phyloP scores from a whole-genome alignment of 352 stramenopile species.

The Phytopythium delawarense region DNA sequence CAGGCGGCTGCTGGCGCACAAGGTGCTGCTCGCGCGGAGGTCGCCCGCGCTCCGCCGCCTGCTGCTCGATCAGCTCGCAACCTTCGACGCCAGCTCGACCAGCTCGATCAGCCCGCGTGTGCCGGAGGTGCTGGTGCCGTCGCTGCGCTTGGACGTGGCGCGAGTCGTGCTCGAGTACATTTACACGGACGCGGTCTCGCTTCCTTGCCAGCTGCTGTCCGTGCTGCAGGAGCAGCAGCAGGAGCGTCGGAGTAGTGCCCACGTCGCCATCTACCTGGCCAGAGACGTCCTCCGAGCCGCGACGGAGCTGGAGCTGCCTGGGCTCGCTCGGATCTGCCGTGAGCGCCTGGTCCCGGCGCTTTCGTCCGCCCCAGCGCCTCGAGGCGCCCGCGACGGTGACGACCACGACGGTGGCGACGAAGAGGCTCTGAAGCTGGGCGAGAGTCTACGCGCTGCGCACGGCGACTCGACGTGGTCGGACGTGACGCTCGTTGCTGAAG shows the following conservation, averaged over 20 bases:
- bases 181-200: conserved; percentile 63
- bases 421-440: conserved; percentile 19
- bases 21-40: conserved; percentile 51
- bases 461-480: conserved; percentile 48
- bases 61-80: conserved; percentile 36
- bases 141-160: conserved; percentile 49
- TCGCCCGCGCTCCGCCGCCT: conserved; percentile 48
- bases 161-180: conserved; percentile 59
- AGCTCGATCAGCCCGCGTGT: not conserved
- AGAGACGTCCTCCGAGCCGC: conserved; percentile 58
- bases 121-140: conserved; percentile 40
- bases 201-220: conserved; percentile 13
- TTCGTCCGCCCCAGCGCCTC: conserved; percentile 14
- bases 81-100: not conserved
- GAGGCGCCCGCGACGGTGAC: not conserved
- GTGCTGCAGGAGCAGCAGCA: not conserved
- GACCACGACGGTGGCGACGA: conserved; percentile 9
- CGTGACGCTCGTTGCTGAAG: conserved; percentile 45
- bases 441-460: conserved; percentile 46
- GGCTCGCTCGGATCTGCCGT: conserved; percentile 37
- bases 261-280: conserved; percentile 38
- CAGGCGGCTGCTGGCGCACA: conserved; percentile 37
- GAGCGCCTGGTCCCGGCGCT: conserved; percentile 18
- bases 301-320: conserved; percentile 31
- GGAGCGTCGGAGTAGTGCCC: not conserved